Evolutionary conservation across 768 basidiomycete genomes (phyloP).

Genomic region (Kwoniella pini): DNA sequence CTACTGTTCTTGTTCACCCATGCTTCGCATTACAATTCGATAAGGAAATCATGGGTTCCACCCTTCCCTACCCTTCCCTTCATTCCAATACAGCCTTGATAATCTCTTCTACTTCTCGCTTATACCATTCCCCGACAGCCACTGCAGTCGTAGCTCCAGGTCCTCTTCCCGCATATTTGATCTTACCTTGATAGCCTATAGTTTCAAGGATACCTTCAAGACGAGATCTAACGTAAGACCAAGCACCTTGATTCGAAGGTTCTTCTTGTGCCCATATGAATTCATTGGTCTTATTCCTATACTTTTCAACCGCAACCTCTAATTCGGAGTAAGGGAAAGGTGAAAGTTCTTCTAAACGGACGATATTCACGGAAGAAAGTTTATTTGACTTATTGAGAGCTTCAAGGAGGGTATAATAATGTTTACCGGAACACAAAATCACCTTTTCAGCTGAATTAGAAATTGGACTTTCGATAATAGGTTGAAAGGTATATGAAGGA

Average conservation of each 20-base stretch:
- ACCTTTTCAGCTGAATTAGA: slow-evolving; percentile 61
- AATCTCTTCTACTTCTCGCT: slow-evolving; percentile 65
- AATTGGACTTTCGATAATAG: slow-evolving; percentile 60
- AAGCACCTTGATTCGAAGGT: slow-evolving; percentile 83
- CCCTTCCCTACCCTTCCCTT: too few species aligned
- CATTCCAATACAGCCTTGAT: slow-evolving; percentile 55
- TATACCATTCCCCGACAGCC: slow-evolving; percentile 71
- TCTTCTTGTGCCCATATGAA: slow-evolving; percentile 82
- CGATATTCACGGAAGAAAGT: slow-evolving; percentile 63
- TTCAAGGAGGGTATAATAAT: slow-evolving; percentile 74
- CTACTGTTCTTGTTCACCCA: too few species aligned
- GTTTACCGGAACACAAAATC: slow-evolving; percentile 76
- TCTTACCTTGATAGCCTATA: slow-evolving; percentile 48
- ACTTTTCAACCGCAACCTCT: slow-evolving; percentile 58
- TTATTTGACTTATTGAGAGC: slow-evolving; percentile 45
- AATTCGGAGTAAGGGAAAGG: slow-evolving; percentile 79
- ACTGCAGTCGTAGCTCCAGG: slow-evolving; percentile 76
- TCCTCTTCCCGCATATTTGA: slow-evolving; percentile 67
- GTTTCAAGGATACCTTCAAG: slow-evolving; percentile 61
- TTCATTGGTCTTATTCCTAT: slow-evolving; percentile 56
- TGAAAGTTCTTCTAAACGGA: slow-evolving; percentile 80
- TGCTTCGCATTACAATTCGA: too few species aligned
- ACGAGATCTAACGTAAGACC: slow-evolving; percentile 65
- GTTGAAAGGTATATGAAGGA: slow-evolving; percentile 65
- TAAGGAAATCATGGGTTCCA: too few species aligned